These are phyloP conservation scores for Leccinum subatratum DNA, from an alignment of 1,284 basidiomycete genomes.

Conservation along the genomic window DNA sequence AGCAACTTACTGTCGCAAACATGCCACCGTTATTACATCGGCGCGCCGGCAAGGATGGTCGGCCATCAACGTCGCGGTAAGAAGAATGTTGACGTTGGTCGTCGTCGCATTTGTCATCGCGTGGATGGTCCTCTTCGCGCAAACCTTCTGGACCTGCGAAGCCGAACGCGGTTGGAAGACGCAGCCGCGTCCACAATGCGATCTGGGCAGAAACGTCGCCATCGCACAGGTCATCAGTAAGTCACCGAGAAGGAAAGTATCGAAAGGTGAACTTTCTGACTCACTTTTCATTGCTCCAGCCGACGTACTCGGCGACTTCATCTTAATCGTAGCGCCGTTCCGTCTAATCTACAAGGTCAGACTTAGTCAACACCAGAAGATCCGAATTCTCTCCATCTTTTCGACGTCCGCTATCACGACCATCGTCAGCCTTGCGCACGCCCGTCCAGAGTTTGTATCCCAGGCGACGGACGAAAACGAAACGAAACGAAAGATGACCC, in stretches of 20 bases:
- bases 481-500: not conserved
- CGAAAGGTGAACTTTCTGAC: not conserved
- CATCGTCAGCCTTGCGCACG: not conserved
- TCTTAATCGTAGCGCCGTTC: conserved; percentile 5
- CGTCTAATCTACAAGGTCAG: conserved; percentile 5
- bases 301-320: conserved; percentile 7
- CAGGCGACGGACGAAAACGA: not conserved
- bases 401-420: conserved; percentile 10
- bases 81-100: not conserved
- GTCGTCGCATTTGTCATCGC: not conserved
- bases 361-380: conserved; percentile 6
- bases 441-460: not conserved
- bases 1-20: not conserved
- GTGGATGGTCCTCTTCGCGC: conserved; percentile 7
- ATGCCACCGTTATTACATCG: not conserved
- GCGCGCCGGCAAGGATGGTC: not conserved
- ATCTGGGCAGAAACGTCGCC: not conserved
- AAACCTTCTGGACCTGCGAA: conserved; percentile 9
- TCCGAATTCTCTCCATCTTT: conserved; percentile 6
- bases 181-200: not conserved
- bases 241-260: not conserved
- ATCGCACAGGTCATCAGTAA: conserved; percentile 8
- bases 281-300: not conserved
- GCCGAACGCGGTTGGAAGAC: conserved; percentile 8
- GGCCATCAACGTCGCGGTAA: not conserved